Percentiles rank a stretch among this genome's conserved stretches.
Conservation (phyloP, 805 yeast genomes). For the Monosporozyma unispora region DNA sequence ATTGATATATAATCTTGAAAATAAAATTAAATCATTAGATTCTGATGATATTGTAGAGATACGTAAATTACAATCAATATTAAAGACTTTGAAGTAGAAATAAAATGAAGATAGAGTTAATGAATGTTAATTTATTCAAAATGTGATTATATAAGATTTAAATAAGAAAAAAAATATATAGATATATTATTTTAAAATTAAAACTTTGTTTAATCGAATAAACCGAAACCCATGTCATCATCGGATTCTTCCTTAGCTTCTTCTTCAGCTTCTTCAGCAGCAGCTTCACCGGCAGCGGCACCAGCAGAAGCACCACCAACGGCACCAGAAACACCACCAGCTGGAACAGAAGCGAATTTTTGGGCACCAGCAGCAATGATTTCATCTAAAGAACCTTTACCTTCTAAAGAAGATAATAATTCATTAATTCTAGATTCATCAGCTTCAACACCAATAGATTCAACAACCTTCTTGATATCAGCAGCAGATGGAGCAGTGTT, state of each 20-base stretch:
- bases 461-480: conserved; percentile 62
- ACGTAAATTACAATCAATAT: neutral
- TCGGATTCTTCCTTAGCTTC: conserved; percentile 60
- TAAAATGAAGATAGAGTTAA: neutral
- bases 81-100: neutral
- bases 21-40: conserved; percentile 11
- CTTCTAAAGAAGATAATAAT: conserved; percentile 68
- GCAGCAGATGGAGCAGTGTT: conserved; percentile 72
- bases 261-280: conserved; percentile 49
- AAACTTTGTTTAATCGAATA: conserved; percentile 60
- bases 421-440: conserved; percentile 66
- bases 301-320: conserved; percentile 39
- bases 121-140: conserved; percentile 4
- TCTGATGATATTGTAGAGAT: neutral
- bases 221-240: conserved; percentile 89
- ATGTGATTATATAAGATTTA: too few relatives aligned
- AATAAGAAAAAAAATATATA: neutral
- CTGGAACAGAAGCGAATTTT: conserved; percentile 38
- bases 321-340: conserved; percentile 36
- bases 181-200: conserved; percentile 3
- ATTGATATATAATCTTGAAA: conserved; percentile 11
- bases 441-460: conserved; percentile 72
- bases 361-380: conserved; percentile 49
- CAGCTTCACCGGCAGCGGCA: conserved; percentile 39
- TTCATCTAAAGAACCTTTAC: conserved; percentile 66